Evolutionary conservation across 768 basidiomycete species (phyloP).

Genomic region (Tulasnella sp.): DNA sequence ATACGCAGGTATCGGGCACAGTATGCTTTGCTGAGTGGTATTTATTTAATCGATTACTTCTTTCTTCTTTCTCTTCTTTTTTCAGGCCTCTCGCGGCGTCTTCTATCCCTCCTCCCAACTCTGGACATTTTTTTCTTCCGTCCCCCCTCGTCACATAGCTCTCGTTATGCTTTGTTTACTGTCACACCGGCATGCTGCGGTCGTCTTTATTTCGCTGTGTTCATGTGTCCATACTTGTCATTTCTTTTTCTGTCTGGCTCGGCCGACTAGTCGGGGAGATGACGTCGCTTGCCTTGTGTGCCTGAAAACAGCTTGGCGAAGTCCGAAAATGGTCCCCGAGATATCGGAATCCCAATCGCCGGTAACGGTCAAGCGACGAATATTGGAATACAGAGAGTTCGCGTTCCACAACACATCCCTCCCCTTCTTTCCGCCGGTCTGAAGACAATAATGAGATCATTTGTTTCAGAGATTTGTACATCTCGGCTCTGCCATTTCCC

Average conservation of each 20-base stretch:
- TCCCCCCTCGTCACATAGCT: slow-evolving; percentile 2
- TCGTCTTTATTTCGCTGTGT: background rate
- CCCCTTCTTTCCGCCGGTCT: too few species aligned
- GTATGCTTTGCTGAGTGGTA: background rate
- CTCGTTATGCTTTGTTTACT: slow-evolving; percentile 22
- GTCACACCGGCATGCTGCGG: slow-evolving; percentile 13
- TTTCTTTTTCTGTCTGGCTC: background rate
- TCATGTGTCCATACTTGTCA: background rate
- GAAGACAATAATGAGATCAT: too few species aligned
- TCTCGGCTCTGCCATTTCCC: too few species aligned
- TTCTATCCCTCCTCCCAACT: background rate
- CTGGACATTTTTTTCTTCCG: background rate
- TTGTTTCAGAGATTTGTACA: too few species aligned
- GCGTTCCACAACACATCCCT: too few species aligned
- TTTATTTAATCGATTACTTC: background rate
- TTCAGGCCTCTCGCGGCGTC: background rate
- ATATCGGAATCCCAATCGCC: too few species aligned
- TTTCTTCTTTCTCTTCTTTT: background rate
- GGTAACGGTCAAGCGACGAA: too few species aligned
- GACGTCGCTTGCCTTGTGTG: too few species aligned
- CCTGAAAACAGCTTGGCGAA: too few species aligned
- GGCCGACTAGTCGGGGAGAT: too few species aligned
- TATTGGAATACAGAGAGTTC: too few species aligned
- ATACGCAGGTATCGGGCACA: background rate
- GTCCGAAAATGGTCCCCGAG: too few species aligned